These are phyloP conservation scores for Spathaspora sp. DNA, from an alignment of 1,139 yeast genomes.

Conservation along the genomic window DNA sequence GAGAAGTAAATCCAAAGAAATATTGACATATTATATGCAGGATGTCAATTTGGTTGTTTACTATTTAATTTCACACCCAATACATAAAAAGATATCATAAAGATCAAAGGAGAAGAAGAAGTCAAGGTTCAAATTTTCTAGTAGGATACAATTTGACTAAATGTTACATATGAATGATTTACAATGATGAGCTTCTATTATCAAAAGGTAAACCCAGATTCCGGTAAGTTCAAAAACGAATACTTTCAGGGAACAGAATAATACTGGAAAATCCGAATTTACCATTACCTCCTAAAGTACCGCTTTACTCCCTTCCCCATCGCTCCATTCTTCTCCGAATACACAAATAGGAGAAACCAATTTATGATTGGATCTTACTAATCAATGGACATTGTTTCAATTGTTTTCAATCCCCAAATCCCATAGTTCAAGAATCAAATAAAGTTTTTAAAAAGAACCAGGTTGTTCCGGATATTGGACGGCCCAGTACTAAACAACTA, in stretches of 20 bases:
- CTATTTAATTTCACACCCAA: background rate
- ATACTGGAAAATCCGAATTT: background rate
- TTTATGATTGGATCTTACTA: background rate
- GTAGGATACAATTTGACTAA: too few species aligned
- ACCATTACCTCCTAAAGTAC: background rate
- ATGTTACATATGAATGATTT: too few species aligned
- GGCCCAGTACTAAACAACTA: background rate
- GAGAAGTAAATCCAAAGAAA: background rate
- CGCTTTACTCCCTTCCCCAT: too few species aligned
- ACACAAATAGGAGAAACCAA: background rate
- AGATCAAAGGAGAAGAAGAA: too few species aligned
- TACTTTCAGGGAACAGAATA: too few species aligned
- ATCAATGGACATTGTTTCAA: background rate
- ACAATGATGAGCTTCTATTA: too few species aligned
- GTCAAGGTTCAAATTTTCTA: too few species aligned
- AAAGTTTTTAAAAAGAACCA: background rate
- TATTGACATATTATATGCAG: background rate
- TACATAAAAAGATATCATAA: too few species aligned
- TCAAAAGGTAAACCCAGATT: too few species aligned
- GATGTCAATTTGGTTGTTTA: background rate
- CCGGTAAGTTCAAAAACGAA: too few species aligned
- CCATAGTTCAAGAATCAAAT: background rate
- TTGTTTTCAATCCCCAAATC: background rate
- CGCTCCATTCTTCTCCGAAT: background rate
- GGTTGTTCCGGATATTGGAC: background rate